phyloP scores from a whole-genome alignment of 768 basidiomycete species.

The Rhodotorula diobovata region DNA sequence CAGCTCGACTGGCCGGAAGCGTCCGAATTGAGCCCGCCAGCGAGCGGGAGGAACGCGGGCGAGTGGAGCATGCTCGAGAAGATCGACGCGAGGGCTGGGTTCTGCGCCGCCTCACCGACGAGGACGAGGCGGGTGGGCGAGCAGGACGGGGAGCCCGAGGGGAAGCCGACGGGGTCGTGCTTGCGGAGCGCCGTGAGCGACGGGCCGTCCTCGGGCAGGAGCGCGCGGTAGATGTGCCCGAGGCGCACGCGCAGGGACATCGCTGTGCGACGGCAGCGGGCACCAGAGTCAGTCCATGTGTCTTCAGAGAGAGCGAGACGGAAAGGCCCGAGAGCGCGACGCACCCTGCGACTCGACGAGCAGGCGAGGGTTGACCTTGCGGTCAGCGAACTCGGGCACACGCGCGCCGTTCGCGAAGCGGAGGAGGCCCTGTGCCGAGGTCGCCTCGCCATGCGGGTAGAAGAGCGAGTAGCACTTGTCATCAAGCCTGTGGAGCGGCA shows the following conservation, averaged over 20 bases:
- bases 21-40: not conserved
- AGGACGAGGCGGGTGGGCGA: slow-evolving; percentile 26
- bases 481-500: slow-evolving; percentile 17
- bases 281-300: too few species aligned
- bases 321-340: not conserved
- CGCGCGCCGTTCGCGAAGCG: slow-evolving; percentile 23
- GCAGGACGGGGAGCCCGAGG: not conserved
- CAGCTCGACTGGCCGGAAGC: not conserved
- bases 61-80: slow-evolving; percentile 18
- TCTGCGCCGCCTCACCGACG: slow-evolving; percentile 9
- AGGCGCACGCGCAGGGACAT: slow-evolving; percentile 29
- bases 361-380: slow-evolving; percentile 34
- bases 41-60: slow-evolving; percentile 2
- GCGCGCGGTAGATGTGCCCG: slow-evolving; percentile 14
- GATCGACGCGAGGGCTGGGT: slow-evolving; percentile 21
- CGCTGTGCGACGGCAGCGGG: not conserved
- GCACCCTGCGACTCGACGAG: slow-evolving; percentile 31
- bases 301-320: too few species aligned
- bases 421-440: slow-evolving; percentile 15
- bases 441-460: slow-evolving; percentile 33
- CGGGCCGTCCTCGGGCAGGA: not conserved
- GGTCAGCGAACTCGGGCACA: slow-evolving; percentile 27
- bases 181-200: not conserved
- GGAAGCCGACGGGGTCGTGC: slow-evolving; percentile 13
- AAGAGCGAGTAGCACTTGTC: slow-evolving; percentile 33